Evolutionary conservation across 2,329 filamentous ascomycete species (phyloP), one percentile per base, ranked within the genome.

Genomic region (Sarocladiaceae sp.): DNA sequence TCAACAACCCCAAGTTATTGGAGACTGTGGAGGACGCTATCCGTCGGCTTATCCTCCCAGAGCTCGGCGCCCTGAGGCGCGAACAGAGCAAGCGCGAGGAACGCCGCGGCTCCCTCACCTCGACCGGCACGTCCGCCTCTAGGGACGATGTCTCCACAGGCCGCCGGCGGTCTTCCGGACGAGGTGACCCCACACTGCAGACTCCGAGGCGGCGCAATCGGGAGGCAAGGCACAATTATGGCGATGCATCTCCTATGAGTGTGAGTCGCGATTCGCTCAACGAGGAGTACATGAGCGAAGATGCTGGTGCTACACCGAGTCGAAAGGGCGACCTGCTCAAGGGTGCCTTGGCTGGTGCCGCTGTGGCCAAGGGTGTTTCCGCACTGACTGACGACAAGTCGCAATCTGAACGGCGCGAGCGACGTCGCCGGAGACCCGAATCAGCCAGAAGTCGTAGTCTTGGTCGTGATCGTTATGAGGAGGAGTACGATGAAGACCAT

Each of bases 11-110:
- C 0, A 94, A 90, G 64, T 73, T 97, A 2, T 78, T 97, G 2
- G 89, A 94, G 62, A 94, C 91, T 0, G 92, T 97, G 3, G 92
- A 97, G 70, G 91, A 96, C 70, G 91, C 91, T 13, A 96, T 97
- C 62, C 86, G 90, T 56, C 82, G 91, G 47, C 77, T 96, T 48
- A 96, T 97, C 51, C 72, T 99, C 2, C 94, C 94, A 0, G 93
- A 99, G 68, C 77, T 99, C 40, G 93, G 90, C 60, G 90, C 91
- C 10, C 75, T 99, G 52, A 97, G 96, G 68, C 84, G 92, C 61
- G 91, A 96, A 63, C 88, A 93, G 66, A 92, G 89, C 66, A 86
- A 87, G 57, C 83, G 86, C 56, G 80, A 87, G 57, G 86, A 83
- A 60, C 82, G 82, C 11, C 82, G 82, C 52, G 86, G 84, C 53